Evolutionary conservation across 2,329 filamentous ascomycete species (phyloP).

Genomic region (Cordyceps cateniannulata): DNA sequence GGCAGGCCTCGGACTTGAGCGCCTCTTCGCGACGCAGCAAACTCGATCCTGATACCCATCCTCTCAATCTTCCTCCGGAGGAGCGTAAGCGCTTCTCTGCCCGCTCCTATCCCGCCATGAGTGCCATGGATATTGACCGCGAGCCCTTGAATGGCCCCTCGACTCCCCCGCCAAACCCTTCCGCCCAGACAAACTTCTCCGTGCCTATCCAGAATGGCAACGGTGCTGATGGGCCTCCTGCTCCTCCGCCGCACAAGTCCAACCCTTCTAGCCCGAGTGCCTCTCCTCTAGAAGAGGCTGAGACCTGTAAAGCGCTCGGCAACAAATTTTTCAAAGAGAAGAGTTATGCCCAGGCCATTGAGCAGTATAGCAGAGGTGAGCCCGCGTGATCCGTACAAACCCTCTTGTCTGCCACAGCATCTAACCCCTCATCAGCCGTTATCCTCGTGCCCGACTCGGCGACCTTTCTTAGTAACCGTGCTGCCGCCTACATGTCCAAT

Average conservation of each 20-base stretch:
- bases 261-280: slow-evolving; percentile 53
- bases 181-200: slow-evolving; percentile 39
- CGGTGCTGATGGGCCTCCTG: slow-evolving; percentile 45
- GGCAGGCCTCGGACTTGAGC: slow-evolving; percentile 42
- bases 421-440: slow-evolving; percentile 61
- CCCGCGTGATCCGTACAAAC: slow-evolving; percentile 8
- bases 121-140: slow-evolving; percentile 70
- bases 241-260: slow-evolving; percentile 66
- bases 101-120: slow-evolving; percentile 54
- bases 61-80: slow-evolving; percentile 84
- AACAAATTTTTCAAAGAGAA: slow-evolving; percentile 97
- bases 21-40: slow-evolving; percentile 44
- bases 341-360: slow-evolving; percentile 80
- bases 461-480: slow-evolving; percentile 90
- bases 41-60: slow-evolving; percentile 68
- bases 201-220: slow-evolving; percentile 46
- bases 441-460: slow-evolving; percentile 78
- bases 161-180: slow-evolving; percentile 43
- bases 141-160: slow-evolving; percentile 49
- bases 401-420: slow-evolving; percentile 9
- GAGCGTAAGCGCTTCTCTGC: slow-evolving; percentile 71
- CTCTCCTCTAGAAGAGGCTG: slow-evolving; percentile 65
- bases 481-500: slow-evolving; percentile 88
- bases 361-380: slow-evolving; percentile 90
- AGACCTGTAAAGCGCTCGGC: slow-evolving; percentile 84